phyloP scores from a whole-genome alignment of 2,329 filamentous ascomycete species.

The Madurella mycetomatis region DNA sequence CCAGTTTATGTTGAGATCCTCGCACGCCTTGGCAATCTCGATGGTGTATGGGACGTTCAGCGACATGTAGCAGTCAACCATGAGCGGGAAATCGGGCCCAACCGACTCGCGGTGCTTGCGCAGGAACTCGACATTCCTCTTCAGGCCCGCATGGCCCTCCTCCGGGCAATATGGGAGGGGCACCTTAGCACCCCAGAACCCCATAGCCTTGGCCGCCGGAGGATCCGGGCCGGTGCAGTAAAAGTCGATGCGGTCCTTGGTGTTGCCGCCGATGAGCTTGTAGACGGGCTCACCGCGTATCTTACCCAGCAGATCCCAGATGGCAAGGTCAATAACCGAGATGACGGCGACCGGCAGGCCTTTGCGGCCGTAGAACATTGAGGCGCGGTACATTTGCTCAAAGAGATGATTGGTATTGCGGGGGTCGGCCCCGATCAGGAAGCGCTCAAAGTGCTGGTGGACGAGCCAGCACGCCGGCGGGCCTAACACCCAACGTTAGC shows the following conservation, averaged over 20 bases:
- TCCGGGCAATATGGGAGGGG: conserved; percentile 85
- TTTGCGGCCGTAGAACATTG: conserved; percentile 96
- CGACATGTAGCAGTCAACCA: conserved; percentile 97
- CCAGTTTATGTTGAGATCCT: conserved; percentile 88
- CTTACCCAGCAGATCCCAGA: conserved; percentile 92
- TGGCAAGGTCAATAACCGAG: conserved; percentile 85
- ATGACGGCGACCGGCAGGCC: conserved; percentile 87
- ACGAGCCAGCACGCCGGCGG: conserved; percentile 93
- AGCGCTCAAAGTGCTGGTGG: conserved; percentile 88
- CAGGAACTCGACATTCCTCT: conserved; percentile 87
- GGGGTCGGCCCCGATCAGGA: conserved; percentile 83
- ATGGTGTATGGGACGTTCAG: conserved; percentile 91
- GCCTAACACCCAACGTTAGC: conserved; percentile 39
- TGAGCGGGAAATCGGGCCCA: conserved; percentile 84
- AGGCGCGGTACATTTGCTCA: conserved; percentile 93
- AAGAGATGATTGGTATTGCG: conserved; percentile 88
- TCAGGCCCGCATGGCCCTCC: conserved; percentile 74
- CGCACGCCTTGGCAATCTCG: conserved; percentile 77
- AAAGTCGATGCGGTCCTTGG: conserved; percentile 76
- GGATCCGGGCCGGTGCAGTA: conserved; percentile 94
- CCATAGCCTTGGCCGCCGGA: conserved; percentile 72
- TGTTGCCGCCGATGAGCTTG: conserved; percentile 89
- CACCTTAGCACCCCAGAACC: conserved; percentile 88
- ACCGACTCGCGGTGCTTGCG: conserved; percentile 78
- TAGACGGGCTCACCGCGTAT: conserved; percentile 90